Evolutionary conservation across 2,329 filamentous ascomycete species (phyloP).

Genomic region (Alternaria solani): DNA sequence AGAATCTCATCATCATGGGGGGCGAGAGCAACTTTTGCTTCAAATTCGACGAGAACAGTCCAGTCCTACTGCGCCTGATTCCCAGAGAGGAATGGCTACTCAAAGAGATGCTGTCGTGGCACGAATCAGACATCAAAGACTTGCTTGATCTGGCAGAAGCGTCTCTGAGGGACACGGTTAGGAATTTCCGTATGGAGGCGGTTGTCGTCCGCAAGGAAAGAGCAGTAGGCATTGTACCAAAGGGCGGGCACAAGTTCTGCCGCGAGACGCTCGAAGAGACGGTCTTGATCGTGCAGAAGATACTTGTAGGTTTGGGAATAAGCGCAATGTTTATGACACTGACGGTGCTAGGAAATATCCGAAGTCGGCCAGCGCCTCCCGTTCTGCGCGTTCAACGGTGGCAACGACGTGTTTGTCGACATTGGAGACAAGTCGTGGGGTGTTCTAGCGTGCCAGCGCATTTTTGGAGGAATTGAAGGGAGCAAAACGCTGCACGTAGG

Average conservation of each 20-base stretch:
- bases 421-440: slow-evolving; percentile 99
- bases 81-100: slow-evolving; percentile 74
- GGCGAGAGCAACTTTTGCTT: slow-evolving; percentile 97
- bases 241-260: slow-evolving; percentile 72
- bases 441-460: slow-evolving; percentile 88
- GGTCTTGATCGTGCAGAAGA: slow-evolving; percentile 91
- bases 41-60: slow-evolving; percentile 71
- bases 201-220: slow-evolving; percentile 86
- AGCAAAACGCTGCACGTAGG: slow-evolving; percentile 91
- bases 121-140: slow-evolving; percentile 75
- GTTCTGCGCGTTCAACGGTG: slow-evolving; percentile 97
- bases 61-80: slow-evolving; percentile 73
- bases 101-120: slow-evolving; percentile 79
- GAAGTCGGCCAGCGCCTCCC: slow-evolving; percentile 74
- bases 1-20: slow-evolving; percentile 88
- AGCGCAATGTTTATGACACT: slow-evolving; percentile 9
- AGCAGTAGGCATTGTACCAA: slow-evolving; percentile 61
- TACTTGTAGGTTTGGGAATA: slow-evolving; percentile 60
- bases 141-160: slow-evolving; percentile 91
- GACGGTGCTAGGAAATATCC: slow-evolving; percentile 68
- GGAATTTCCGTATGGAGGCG: slow-evolving; percentile 80
- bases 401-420: slow-evolving; percentile 97
- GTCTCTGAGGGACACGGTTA: slow-evolving; percentile 81
- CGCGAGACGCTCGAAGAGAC: slow-evolving; percentile 95
- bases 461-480: slow-evolving; percentile 79